phyloP scores from a whole-genome alignment of 2,329 filamentous ascomycete genomes.

The Trichoderma arundinaceum region DNA sequence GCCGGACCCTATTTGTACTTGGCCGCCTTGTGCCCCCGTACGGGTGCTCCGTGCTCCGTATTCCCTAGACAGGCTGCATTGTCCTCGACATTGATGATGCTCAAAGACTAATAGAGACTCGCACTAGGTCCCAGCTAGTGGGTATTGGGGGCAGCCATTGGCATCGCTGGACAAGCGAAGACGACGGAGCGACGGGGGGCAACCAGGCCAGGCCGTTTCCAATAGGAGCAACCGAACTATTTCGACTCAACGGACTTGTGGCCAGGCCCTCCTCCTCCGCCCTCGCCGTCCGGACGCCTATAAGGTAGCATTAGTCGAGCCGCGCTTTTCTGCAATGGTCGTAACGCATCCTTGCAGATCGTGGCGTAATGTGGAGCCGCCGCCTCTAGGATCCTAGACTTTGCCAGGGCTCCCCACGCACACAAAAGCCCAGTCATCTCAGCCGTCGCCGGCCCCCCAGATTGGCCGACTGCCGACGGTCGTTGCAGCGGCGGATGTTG shows the following conservation, averaged over 20 bases:
- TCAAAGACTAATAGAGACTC: background rate
- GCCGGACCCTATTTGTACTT: slow-evolving; percentile 30
- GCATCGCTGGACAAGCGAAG: slow-evolving; percentile 17
- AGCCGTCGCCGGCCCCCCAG: slow-evolving; percentile 7
- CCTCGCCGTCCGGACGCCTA: slow-evolving; percentile 1
- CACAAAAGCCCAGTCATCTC: background rate
- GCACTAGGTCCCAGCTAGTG: slow-evolving; percentile 4
- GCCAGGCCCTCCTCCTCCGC: background rate
- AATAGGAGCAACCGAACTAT: slow-evolving; percentile 5
- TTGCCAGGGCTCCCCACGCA: slow-evolving; percentile 12
- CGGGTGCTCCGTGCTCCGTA: slow-evolving; percentile 4
- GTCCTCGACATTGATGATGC: slow-evolving; percentile 4
- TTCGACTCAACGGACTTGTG: slow-evolving; percentile 1
- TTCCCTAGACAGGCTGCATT: slow-evolving; percentile 7
- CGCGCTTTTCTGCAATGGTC: background rate
- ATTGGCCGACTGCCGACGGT: slow-evolving; percentile 22
- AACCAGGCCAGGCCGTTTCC: background rate
- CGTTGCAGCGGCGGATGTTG: background rate
- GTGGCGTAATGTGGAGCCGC: slow-evolving; percentile 20
- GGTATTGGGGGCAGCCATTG: slow-evolving; percentile 13
- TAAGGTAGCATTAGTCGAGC: slow-evolving; percentile 5
- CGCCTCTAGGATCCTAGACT: background rate
- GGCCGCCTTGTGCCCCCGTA: background rate
- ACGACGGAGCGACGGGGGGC: slow-evolving; percentile 7
- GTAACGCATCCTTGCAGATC: slow-evolving; percentile 20